Evolutionary conservation across 306 rosid species (phyloP).

Genomic region (Coriaria nepalensis): DNA sequence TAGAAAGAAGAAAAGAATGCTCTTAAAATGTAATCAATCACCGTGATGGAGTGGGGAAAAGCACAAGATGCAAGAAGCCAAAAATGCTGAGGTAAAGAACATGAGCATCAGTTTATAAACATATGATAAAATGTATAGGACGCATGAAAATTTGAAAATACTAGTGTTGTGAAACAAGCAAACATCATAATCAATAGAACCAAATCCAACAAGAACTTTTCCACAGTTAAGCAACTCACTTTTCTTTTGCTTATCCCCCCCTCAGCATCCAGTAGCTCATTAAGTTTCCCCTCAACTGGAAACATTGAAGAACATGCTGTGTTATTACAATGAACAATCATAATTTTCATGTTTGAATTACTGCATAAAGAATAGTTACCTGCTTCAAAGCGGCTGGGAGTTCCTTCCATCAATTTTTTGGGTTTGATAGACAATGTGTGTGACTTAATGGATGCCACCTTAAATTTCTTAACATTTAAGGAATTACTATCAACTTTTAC

Average conservation of each 20-base stretch:
- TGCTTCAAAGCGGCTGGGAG: conserved; percentile 73
- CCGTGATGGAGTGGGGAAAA: too few species aligned
- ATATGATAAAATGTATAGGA: too few species aligned
- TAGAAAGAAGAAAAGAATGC: too few species aligned
- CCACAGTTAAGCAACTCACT: conserved; percentile 31
- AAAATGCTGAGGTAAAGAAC: too few species aligned
- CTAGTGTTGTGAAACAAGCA: background rate
- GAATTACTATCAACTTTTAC: conserved; percentile 39
- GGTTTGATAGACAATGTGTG: conserved; percentile 39
- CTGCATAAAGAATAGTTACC: conserved; percentile 35
- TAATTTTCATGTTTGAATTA: conserved; percentile 13
- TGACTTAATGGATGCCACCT: conserved; percentile 30
- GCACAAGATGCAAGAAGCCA: too few species aligned
- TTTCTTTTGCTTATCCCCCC: conserved; percentile 96
- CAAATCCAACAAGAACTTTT: conserved; percentile 9
- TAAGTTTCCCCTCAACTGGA: conserved; percentile 95
- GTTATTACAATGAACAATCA: conserved; percentile 13
- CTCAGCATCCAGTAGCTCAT: conserved; percentile 72
- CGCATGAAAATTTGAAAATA: too few species aligned
- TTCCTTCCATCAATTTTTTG: conserved; percentile 52
- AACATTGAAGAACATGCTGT: conserved; percentile 20
- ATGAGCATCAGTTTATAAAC: too few species aligned
- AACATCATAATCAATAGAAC: conserved; percentile 5
- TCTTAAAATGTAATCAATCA: too few species aligned
- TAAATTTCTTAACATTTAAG: conserved; percentile 26